Conservation (phyloP, 208 protist genomes). For the Balamuthia mandrillaris region DNA sequence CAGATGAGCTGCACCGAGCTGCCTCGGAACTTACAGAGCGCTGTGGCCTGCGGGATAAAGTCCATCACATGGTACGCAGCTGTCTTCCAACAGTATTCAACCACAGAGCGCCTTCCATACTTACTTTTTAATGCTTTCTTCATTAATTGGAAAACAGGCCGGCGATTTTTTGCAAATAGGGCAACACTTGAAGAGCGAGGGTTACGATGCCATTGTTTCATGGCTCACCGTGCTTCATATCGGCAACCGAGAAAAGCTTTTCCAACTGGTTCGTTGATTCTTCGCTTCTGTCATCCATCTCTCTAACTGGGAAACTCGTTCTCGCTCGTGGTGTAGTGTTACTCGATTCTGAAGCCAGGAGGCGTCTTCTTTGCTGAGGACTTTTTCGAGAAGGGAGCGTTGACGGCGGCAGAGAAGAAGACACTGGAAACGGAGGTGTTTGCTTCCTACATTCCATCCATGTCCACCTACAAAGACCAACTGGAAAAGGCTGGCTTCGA, state of each 20-base stretch:
- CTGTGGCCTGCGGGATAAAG: background rate
- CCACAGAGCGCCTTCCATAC: background rate
- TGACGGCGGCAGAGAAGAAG: slow-evolving; percentile 17
- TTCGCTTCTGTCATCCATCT: background rate
- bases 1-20: slow-evolving; percentile 23
- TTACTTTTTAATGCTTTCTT: background rate
- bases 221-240: slow-evolving; percentile 48
- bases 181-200: slow-evolving; percentile 14
- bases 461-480: slow-evolving; percentile 1
- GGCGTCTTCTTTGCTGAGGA: slow-evolving; percentile 46
- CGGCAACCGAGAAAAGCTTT: slow-evolving; percentile 6
- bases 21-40: slow-evolving; percentile 1
- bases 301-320: background rate
- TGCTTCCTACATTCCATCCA: slow-evolving; percentile 21
- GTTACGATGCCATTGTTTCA: slow-evolving; percentile 45
- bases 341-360: slow-evolving; percentile 30
- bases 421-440: background rate
- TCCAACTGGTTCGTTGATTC: slow-evolving; percentile 23
- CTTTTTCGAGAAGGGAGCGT: slow-evolving; percentile 26
- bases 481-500: slow-evolving; percentile 15
- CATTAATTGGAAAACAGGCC: background rate
- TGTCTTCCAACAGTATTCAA: background rate
- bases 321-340: slow-evolving; percentile 18
- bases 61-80: slow-evolving; percentile 6
- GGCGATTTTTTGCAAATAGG: slow-evolving; percentile 42